Evolutionary conservation across 139 green algal species (phyloP).

Genomic region (Haematococcus sp.): DNA sequence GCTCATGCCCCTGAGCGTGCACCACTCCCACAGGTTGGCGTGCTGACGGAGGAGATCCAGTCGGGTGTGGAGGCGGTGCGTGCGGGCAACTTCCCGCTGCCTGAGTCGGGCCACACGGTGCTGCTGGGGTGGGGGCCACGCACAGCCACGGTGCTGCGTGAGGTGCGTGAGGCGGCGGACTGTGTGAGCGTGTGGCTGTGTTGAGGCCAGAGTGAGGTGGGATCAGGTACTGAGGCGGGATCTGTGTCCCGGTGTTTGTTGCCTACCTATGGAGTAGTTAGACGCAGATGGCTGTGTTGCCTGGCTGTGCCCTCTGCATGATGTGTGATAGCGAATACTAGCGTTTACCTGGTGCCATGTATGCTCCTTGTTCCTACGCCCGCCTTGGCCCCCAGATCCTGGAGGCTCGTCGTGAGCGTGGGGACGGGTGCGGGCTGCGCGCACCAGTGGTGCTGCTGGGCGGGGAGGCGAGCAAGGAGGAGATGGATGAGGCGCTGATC

Average conservation of each 20-base stretch:
- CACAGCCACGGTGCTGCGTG: not conserved
- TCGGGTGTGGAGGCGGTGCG: not conserved
- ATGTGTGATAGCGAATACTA: too few relatives aligned
- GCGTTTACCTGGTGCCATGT: too few relatives aligned
- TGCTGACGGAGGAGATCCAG: slow-evolving; percentile 4
- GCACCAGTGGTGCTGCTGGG: not conserved
- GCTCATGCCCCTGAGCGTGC: too few relatives aligned
- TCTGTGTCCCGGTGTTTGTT: too few relatives aligned
- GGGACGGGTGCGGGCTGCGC: slow-evolving; percentile 5
- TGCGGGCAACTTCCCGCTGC: slow-evolving; percentile 2
- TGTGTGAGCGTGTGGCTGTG: too few relatives aligned
- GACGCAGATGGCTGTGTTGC: too few relatives aligned
- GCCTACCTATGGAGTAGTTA: too few relatives aligned
- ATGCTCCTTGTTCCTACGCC: too few relatives aligned
- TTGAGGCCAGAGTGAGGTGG: too few relatives aligned
- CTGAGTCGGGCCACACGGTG: slow-evolving; percentile 3
- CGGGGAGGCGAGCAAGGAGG: not conserved
- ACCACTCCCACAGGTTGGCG: slow-evolving; percentile 1
- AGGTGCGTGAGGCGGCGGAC: not conserved
- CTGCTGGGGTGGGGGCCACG: not conserved
- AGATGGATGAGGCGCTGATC: not conserved
- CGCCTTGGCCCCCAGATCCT: too few relatives aligned
- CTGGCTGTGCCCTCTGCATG: too few relatives aligned
- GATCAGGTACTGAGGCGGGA: too few relatives aligned
- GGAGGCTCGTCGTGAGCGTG: not conserved